These are phyloP conservation scores for Gnomoniopsis sp. DNA, from an alignment of 2,329 filamentous ascomycete species.

Conservation along the genomic window DNA sequence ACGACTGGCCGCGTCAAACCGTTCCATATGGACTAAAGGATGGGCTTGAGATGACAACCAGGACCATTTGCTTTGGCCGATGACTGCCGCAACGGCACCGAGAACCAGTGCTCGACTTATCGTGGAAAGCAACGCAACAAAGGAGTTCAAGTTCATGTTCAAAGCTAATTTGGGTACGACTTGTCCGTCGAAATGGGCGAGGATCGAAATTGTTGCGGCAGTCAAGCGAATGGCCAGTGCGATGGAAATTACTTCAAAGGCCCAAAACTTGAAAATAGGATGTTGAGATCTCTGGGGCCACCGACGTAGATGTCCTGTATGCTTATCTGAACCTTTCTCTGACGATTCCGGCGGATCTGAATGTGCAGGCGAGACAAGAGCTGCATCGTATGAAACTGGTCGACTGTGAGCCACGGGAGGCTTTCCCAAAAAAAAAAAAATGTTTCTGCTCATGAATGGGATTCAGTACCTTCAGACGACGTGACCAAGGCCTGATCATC, in stretches of 20 bases:
- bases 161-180: not conserved
- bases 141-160: not conserved
- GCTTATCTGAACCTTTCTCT: too few relatives aligned
- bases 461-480: too few relatives aligned
- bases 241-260: not conserved
- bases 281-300: not conserved
- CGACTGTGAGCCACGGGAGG: not conserved
- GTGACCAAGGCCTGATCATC: too few relatives aligned
- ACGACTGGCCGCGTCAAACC: not conserved
- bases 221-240: not conserved
- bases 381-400: not conserved
- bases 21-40: not conserved
- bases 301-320: too few relatives aligned
- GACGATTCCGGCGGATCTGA: not conserved
- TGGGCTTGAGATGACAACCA: not conserved
- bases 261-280: not conserved
- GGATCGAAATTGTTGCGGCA: not conserved
- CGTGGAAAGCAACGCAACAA: not conserved
- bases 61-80: not conserved
- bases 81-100: not conserved
- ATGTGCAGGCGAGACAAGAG: not conserved
- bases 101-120: not conserved
- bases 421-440: too few relatives aligned
- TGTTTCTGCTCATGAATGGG: too few relatives aligned
- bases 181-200: not conserved